These are phyloP conservation scores for Aspergillus felis DNA, from an alignment of 2,329 filamentous ascomycete species.

Conservation along the genomic window DNA sequence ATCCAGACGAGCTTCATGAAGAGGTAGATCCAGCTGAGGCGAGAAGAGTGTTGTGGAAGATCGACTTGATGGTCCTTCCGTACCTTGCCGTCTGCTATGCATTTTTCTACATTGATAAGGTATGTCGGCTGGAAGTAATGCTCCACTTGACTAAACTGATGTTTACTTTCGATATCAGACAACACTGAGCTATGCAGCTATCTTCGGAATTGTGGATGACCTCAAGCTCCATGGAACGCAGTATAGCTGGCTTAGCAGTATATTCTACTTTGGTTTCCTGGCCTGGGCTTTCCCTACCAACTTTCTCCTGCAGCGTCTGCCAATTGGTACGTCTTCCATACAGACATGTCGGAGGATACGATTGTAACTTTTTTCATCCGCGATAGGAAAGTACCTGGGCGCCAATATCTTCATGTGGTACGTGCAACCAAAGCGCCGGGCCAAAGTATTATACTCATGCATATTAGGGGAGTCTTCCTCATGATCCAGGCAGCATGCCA, in stretches of 20 bases:
- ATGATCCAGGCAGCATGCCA: constrained; percentile 53
- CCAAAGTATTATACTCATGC: neutral
- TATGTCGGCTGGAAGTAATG: constrained; percentile 5
- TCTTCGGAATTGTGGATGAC: constrained; percentile 61
- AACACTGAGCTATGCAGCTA: constrained; percentile 59
- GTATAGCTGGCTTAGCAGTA: constrained; percentile 54
- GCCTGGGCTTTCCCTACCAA: constrained; percentile 54
- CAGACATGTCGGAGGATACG: neutral
- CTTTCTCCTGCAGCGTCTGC: constrained; percentile 50
- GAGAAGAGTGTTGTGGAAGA: constrained; percentile 49
- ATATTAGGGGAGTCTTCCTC: constrained; percentile 43
- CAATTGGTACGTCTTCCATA: constrained; percentile 38
- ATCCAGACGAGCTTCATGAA: constrained; percentile 47
- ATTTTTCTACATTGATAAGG: constrained; percentile 50
- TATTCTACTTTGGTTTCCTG: constrained; percentile 56
- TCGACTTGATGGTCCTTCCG: constrained; percentile 58
- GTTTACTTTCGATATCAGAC: constrained; percentile 36
- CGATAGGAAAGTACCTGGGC: constrained; percentile 49
- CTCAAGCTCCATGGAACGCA: constrained; percentile 54
- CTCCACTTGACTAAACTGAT: neutral
- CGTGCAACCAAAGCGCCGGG: neutral
- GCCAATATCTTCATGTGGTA: constrained; percentile 57
- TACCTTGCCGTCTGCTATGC: constrained; percentile 53
- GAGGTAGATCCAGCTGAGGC: constrained; percentile 46
- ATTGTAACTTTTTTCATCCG: neutral